Conservation (phyloP, 441 rosid species). For the Populus hybrid region DNA sequence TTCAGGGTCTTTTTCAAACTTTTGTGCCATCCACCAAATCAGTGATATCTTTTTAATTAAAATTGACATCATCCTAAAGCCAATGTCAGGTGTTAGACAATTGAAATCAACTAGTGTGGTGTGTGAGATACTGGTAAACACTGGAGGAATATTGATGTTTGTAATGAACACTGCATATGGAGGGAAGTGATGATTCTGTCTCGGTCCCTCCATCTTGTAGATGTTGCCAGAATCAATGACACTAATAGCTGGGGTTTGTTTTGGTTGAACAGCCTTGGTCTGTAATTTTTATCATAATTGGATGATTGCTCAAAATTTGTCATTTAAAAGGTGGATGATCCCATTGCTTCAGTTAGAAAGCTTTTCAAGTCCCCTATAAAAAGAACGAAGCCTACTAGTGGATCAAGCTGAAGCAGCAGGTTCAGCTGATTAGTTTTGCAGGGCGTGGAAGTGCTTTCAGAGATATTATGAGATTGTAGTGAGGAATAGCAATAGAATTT, state of each 20-base stretch:
- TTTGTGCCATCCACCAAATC: not conserved
- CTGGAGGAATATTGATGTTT: not conserved
- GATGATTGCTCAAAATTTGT: conserved; percentile 6
- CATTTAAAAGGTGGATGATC: conserved; percentile 69
- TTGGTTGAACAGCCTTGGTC: not conserved
- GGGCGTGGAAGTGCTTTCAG: not conserved
- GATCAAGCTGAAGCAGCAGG: conserved; percentile 30
- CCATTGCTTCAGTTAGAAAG: conserved; percentile 68
- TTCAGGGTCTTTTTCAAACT: not conserved
- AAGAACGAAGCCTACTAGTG: conserved; percentile 36
- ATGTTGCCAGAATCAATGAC: not conserved
- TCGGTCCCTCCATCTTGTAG: not conserved
- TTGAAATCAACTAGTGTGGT: not conserved
- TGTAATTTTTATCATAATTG: not conserved
- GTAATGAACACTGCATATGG: not conserved
- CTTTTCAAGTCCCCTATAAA: conserved; percentile 71
- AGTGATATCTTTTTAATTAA: not conserved
- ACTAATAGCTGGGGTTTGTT: not conserved
- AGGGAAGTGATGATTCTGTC: not conserved
- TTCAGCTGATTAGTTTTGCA: not conserved
- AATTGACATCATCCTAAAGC: not conserved
- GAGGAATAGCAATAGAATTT: too few relatives aligned
- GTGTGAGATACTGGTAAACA: not conserved
- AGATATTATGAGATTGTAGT: not conserved
- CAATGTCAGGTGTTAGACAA: not conserved